Percentiles rank a stretch among this genome's conserved stretches.
phyloP scores from a whole-genome alignment of 495 filamentous ascomycete genomes.

The Sphaerosporella brunnea region DNA sequence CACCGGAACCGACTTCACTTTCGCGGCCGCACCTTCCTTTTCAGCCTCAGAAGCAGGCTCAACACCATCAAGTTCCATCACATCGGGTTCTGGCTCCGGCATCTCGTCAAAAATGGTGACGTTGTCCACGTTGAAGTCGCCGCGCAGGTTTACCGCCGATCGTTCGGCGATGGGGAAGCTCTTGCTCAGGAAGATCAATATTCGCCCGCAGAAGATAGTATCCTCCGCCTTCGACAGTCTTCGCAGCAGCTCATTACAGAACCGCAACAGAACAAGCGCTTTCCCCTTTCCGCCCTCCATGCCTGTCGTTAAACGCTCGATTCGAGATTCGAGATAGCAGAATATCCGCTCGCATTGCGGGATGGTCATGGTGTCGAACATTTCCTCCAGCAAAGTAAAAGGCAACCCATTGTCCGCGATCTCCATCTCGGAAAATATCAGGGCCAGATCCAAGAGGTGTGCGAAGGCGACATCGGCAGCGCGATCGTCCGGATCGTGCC shows the following conservation, averaged over 20 bases:
- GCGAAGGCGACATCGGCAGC: constrained; percentile 58
- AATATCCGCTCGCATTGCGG: constrained; percentile 77
- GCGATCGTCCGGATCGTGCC: constrained; percentile 31
- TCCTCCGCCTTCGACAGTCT: constrained; percentile 85
- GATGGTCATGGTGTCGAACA: constrained; percentile 89
- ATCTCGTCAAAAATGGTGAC: constrained; percentile 65
- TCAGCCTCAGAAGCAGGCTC: constrained; percentile 21
- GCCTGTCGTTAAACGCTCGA: constrained; percentile 64
- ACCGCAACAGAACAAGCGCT: constrained; percentile 67
- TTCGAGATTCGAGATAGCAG: constrained; percentile 80
- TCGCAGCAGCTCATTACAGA: constrained; percentile 87
- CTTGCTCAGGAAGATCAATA: constrained; percentile 96
- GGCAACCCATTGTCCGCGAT: constrained; percentile 63
- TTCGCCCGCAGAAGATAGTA: constrained; percentile 87
- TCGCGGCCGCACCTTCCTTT: constrained; percentile 29
- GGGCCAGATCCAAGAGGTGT: constrained; percentile 82
- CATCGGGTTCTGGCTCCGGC: constrained; percentile 34
- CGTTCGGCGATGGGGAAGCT: constrained; percentile 90
- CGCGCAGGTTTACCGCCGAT: constrained; percentile 88
- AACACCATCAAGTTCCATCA: constrained; percentile 39
- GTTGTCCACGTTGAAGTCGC: constrained; percentile 93
- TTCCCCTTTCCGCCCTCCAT: constrained; percentile 39
- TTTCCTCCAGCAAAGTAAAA: constrained; percentile 82
- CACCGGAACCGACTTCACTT: constrained; percentile 32
- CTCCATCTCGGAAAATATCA: constrained; percentile 65